Evolutionary conservation across 345 rosid species (phyloP).

Genomic region (Ceriops zippeliana): DNA sequence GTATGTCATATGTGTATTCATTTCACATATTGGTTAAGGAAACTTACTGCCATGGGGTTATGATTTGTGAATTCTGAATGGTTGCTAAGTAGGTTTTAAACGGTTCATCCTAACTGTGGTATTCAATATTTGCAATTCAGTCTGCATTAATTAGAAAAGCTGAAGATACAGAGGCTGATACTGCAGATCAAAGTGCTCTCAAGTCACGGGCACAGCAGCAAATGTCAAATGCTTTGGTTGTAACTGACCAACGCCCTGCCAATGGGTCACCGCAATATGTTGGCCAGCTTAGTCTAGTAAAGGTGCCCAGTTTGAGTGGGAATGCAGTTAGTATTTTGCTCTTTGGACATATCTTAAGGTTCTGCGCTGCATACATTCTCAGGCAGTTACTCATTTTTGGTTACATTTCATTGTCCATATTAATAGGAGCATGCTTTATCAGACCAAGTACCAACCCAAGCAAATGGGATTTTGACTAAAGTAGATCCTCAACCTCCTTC

Average conservation of each 20-base stretch:
- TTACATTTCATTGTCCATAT: slow-evolving; percentile 8
- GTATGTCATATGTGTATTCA: slow-evolving; percentile 30
- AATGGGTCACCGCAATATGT: slow-evolving; percentile 59
- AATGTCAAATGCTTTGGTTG: slow-evolving; percentile 83
- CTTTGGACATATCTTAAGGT: slow-evolving; percentile 11
- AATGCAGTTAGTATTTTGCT: slow-evolving; percentile 41
- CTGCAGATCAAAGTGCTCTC: slow-evolving; percentile 98
- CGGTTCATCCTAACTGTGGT: slow-evolving; percentile 13
- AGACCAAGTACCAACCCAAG: slow-evolving; percentile 40
- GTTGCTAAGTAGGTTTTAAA: not conserved
- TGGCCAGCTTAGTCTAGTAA: slow-evolving; percentile 54
- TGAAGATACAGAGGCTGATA: slow-evolving; percentile 76
- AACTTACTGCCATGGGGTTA: slow-evolving; percentile 4
- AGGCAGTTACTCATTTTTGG: not conserved
- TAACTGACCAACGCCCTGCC: slow-evolving; percentile 65
- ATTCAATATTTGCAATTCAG: slow-evolving; percentile 34
- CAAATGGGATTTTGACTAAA: slow-evolving; percentile 55
- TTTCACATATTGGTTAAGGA: slow-evolving; percentile 14
- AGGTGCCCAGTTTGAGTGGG: slow-evolving; percentile 59
- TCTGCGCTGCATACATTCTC: not conserved
- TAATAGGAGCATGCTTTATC: slow-evolving; percentile 55
- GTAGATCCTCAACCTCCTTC: slow-evolving; percentile 58
- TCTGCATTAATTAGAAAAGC: slow-evolving; percentile 85
- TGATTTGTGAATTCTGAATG: not conserved
- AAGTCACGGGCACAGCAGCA: slow-evolving; percentile 95